Evolutionary conservation across 768 basidiomycete species (phyloP), one percentile per base, ranked within the genome.

Genomic region (Calocera cornea): DNA sequence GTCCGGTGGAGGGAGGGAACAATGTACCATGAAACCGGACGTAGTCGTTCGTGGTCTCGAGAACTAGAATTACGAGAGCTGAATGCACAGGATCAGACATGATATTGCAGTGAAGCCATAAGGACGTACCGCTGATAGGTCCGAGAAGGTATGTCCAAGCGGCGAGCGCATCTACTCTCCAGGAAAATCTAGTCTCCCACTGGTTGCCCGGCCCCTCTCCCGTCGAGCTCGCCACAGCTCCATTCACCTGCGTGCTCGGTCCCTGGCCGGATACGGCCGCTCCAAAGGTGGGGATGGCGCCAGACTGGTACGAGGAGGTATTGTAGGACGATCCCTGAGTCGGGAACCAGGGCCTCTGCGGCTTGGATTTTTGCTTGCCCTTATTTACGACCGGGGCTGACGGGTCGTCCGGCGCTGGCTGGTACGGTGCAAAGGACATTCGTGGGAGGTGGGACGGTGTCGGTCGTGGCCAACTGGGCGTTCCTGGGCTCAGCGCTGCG

Each of bases 41-140:
- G 69, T 84, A 87, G 75, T 90, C 86, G 71, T 87, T 88, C 69
- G 83, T 82, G 11, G 86, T 91, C 76, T 91, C 89, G n/a, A 86
- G 69, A n/a, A 89, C 80, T 11, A 91, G 80, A 34, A 90, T 75
- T 0, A 79, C 31, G 34, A 90, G 76, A 1, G 89, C 90, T 89
- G 67, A 34, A 44, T 22, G 68, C 67, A 19, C 24, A 33, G 16
- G 8, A 22, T 29, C 12, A n/a, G 36, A 17, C 36, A 36, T 50
- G 1, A 12, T 47, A 12, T 14, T 33, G 60, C 41, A 50, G 64
- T 14, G 34, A 7, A 22, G 17, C 12, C 44, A 38, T 22, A 22
- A n/a, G 24, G 33, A 73, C 84, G 66, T 71, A 90, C 89, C 90
- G 65, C 87, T 85, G 24, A 90, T 73, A 0, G 87, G 90, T 7